Evolutionary conservation across 2,329 filamentous ascomycete species (phyloP).

Genomic region (Apiospora arundinis): DNA sequence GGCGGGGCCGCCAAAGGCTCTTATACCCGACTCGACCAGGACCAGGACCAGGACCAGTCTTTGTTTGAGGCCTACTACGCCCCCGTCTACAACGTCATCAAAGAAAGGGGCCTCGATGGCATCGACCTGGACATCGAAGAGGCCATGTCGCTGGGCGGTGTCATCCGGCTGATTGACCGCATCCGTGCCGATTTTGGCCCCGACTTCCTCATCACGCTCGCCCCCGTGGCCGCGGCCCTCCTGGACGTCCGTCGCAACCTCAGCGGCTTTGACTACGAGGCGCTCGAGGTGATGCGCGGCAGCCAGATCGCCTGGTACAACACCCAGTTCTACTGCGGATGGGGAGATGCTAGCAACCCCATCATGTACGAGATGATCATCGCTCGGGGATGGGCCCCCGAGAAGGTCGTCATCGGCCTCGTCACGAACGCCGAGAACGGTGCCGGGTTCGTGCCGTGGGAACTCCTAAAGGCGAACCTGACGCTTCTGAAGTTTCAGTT

Average conservation of each 20-base stretch:
- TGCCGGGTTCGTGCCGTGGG: conserved; percentile 66
- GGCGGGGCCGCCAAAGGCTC: conserved; percentile 78
- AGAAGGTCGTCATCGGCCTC: conserved; percentile 75
- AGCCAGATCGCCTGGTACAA: conserved; percentile 79
- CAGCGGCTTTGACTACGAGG: conserved; percentile 76
- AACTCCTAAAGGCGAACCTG: conserved; percentile 62
- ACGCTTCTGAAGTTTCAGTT: conserved; percentile 63
- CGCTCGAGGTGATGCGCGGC: conserved; percentile 69
- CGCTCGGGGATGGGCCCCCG: conserved; percentile 67
- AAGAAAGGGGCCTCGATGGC: conserved; percentile 64
- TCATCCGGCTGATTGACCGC: conserved; percentile 68
- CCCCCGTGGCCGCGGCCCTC: conserved; percentile 78
- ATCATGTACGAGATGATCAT: conserved; percentile 53
- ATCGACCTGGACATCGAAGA: conserved; percentile 81
- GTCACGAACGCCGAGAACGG: conserved; percentile 78
- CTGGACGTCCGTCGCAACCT: conserved; percentile 68
- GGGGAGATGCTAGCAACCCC: conserved; percentile 68
- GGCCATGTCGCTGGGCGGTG: conserved; percentile 66
- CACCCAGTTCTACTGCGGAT: conserved; percentile 84
- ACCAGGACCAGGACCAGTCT: conserved; percentile 51
- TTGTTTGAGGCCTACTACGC: conserved; percentile 74
- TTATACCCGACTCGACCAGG: conserved; percentile 61
- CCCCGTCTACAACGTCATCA: conserved; percentile 67
- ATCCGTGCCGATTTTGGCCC: conserved; percentile 70
- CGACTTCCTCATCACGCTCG: conserved; percentile 75